Conservation (phyloP, 345 rosid species). For the Eucalyptus pauciflora region DNA sequence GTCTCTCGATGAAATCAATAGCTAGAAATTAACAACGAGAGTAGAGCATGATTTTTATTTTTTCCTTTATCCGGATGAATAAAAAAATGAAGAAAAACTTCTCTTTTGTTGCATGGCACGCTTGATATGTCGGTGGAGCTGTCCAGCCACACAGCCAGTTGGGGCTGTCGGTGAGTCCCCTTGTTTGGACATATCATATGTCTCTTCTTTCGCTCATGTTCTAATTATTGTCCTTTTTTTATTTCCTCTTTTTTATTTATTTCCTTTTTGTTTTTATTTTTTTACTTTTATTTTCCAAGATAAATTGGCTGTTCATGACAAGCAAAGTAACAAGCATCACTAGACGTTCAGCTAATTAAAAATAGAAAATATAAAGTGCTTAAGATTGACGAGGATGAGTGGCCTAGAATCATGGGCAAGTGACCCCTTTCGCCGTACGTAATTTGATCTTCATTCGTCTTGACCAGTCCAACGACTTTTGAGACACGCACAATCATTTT, state of each 20-base stretch:
- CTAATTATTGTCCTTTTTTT: not conserved
- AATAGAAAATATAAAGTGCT: not conserved
- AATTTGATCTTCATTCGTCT: not conserved
- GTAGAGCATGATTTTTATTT: not conserved
- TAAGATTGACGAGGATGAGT: not conserved
- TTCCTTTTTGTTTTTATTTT: not conserved
- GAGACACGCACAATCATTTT: not conserved
- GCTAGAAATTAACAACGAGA: not conserved
- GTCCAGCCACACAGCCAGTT: not conserved
- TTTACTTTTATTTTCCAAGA: not conserved
- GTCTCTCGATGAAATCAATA: not conserved
- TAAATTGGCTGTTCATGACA: not conserved
- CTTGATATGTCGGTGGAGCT: not conserved
- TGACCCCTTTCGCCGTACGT: not conserved
- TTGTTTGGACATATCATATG: not conserved
- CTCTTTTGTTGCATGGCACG: not conserved
- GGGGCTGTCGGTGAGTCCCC: not conserved
- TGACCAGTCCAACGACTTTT: not conserved
- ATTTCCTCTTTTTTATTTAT: not conserved
- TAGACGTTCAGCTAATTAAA: not conserved
- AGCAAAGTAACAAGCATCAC: not conserved
- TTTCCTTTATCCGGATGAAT: not conserved
- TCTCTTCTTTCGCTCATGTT: not conserved
- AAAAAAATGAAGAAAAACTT: not conserved
- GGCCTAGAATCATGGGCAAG: not conserved